Percentiles rank a stretch among this genome's conserved stretches.
Conservation (phyloP, 805 yeast species). For the Cyberlindnera petersonii region DNA sequence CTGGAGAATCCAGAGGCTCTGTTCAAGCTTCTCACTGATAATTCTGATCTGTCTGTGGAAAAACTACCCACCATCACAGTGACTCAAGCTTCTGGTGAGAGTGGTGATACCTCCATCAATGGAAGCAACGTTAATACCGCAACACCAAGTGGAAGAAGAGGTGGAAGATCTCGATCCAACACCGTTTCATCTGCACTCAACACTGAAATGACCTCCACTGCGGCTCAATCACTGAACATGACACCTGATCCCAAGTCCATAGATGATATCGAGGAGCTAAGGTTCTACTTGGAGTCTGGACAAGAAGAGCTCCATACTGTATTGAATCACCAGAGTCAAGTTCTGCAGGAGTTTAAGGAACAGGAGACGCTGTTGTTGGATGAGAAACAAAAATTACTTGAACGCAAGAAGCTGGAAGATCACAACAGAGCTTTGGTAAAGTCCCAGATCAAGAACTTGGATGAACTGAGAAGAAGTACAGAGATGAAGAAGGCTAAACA, state of each 20-base stretch:
- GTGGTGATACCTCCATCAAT: constrained; percentile 26
- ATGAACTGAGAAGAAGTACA: constrained; percentile 37
- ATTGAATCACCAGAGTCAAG: constrained; percentile 31
- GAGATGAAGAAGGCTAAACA: constrained; percentile 34
- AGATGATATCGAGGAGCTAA: constrained; percentile 40
- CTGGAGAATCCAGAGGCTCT: constrained; percentile 37
- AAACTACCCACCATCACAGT: constrained; percentile 30
- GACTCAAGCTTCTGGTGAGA: constrained; percentile 13
- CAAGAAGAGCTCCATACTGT: constrained; percentile 38
- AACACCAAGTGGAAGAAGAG: constrained; percentile 16
- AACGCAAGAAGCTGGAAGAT: constrained; percentile 40
- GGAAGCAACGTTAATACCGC: too few species aligned
- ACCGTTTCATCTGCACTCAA: constrained; percentile 28
- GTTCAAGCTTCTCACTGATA: constrained; percentile 32
- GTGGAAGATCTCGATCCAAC: constrained; percentile 33
- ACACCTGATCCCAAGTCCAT: constrained; percentile 25
- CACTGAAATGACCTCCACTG: constrained; percentile 10
- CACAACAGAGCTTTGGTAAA: constrained; percentile 36
- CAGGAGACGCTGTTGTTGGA: constrained; percentile 33
- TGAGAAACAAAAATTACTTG: constrained; percentile 35
- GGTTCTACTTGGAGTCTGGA: constrained; percentile 38
- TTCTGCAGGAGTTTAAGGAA: constrained; percentile 35
- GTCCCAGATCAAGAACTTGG: constrained; percentile 39
- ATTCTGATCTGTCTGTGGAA: constrained; percentile 14
- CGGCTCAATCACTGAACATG: constrained; percentile 11